phyloP scores from a whole-genome alignment of 1,139 yeast genomes.

The Nakaseomyces kungkrabaensis region DNA sequence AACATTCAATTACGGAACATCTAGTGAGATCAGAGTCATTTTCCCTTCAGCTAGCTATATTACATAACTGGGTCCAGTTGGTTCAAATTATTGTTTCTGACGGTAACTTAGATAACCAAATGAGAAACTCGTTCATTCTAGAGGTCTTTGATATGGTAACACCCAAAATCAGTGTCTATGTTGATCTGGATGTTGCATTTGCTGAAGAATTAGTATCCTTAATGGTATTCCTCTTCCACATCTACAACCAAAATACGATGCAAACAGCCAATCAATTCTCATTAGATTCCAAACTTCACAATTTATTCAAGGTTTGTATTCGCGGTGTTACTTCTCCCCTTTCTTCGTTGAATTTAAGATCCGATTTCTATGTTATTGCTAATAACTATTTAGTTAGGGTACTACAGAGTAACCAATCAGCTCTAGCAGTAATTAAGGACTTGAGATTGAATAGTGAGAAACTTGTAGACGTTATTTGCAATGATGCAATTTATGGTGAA shows the following conservation, averaged over 20 bases:
- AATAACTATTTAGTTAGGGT: constrained; percentile 55
- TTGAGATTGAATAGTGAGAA: constrained; percentile 52
- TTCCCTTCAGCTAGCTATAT: constrained; percentile 46
- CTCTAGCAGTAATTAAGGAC: constrained; percentile 41
- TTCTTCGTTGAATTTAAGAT: constrained; percentile 57
- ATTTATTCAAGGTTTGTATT: constrained; percentile 64
- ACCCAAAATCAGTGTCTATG: constrained; percentile 68
- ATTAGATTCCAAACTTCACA: constrained; percentile 42
- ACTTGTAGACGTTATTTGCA: constrained; percentile 55
- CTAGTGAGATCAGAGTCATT: constrained; percentile 40
- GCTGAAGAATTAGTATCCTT: constrained; percentile 72
- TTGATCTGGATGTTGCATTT: constrained; percentile 54
- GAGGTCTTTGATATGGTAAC: constrained; percentile 67
- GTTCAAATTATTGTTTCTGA: constrained; percentile 66
- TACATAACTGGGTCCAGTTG: constrained; percentile 77
- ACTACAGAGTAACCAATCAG: constrained; percentile 33
- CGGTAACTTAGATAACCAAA: constrained; percentile 34
- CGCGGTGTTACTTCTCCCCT: constrained; percentile 62
- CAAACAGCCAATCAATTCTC: constrained; percentile 31
- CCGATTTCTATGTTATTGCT: constrained; percentile 68
- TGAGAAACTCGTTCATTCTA: constrained; percentile 52
- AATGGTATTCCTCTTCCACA: constrained; percentile 59
- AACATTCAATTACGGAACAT: constrained; percentile 32
- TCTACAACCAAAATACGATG: constrained; percentile 41
- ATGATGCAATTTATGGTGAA: constrained; percentile 73